Evolutionary conservation across 2,329 filamentous ascomycete species (phyloP), one percentile per base, ranked within the genome.

Genomic region (Apiospora pterosperma): DNA sequence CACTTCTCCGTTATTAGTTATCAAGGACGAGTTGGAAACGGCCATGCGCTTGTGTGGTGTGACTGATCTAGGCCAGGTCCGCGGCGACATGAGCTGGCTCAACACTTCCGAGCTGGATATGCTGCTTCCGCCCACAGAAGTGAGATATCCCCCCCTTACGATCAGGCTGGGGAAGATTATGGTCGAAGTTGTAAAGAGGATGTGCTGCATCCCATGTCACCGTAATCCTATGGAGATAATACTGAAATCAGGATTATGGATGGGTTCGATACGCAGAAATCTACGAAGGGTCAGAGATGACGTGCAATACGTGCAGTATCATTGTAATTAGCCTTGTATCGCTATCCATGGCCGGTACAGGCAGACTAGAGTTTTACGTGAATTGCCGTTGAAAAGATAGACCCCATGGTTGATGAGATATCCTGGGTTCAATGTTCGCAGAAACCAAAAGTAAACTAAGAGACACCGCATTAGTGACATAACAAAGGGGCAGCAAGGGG

Each of bases 1-100:
- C 6, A 12, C n/a, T 11, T 8, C 12, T 14, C 58, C n/a, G n/a
- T n/a, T 1, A 36, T 39, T 36, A 42, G 81, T 84, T 21, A 67
- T 87, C 19, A 79, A 79, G 62, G 88, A 90, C 66, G 88, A 91
- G 72, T 74, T 91, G 4, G 84, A 88, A 68, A 89, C 85, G 2
- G 87, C 87, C 2, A 91, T 91, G 88, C 82, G 84, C 31, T 81
- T 90, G 73, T 84, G 88, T 64, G 89, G 89, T 2, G 80, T 90
- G 38, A 89, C 86, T 1, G 82, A 85, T 66, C 75, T 91, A 11
- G 81, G 84, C 62, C 81, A 89, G 71, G 81, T 88, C 2, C 61
- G 63, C 12, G 63, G 63, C 16, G 60, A 65, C 31, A 62, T 65
- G 63, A 62, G 60, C 21, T 65, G 62, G 41, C 48, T 65, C 28